Evolutionary conservation across 106 monocot genomes (phyloP), one percentile per base, ranked within the genome.

Genomic region (Dioscorea dumetorum): DNA sequence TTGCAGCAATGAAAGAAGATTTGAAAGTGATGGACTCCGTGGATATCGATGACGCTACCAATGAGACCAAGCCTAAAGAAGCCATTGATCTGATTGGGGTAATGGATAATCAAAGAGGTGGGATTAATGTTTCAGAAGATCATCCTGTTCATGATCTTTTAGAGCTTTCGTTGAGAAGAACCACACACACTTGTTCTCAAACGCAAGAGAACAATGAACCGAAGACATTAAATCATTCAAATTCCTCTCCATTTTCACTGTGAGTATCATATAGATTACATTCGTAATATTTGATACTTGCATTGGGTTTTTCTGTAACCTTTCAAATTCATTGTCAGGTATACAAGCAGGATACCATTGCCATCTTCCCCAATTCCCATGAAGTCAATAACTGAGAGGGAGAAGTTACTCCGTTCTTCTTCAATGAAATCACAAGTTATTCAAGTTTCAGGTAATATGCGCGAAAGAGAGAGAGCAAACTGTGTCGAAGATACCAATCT

Each of bases 221-320:
- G 13, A 79, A 66, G 64, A 68, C 62, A 34, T 62, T 85, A 31
- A 80, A 85, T 66, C 91, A 92, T 75, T 88, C 91, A 61, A 74
- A 60, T 78, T 91, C 77, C 16, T 92, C 91, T 48, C 79, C 91
- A 20, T 92, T 92, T 63, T 88, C 88, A 62, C 35, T 75, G 91
- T 92, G 57, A 85, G 80, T 85, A 4, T 33, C 59, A 68, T 41
- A 5, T 41, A 3, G 41, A 41, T 8, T 41, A 8, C 41, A 41
- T 41, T 41, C 41, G 6, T 41, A n/a, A 41, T 41, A 41, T 5
- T 41, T 41, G 41, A 41, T 41, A 41, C 6, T 41, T 28, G 28
- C 28, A 28, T 28, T 28, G 2, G 3, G 28, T 28, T 28, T 1
- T 28, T 28, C 28, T 28, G 28, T 3, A 28, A 28, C 28, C 28